A percentile compares a stretch with the other conserved stretches of the same genome.
Evolutionary conservation across 2,329 filamentous ascomycete genomes (phyloP).

Genomic region (Epichloe sylvatica): DNA sequence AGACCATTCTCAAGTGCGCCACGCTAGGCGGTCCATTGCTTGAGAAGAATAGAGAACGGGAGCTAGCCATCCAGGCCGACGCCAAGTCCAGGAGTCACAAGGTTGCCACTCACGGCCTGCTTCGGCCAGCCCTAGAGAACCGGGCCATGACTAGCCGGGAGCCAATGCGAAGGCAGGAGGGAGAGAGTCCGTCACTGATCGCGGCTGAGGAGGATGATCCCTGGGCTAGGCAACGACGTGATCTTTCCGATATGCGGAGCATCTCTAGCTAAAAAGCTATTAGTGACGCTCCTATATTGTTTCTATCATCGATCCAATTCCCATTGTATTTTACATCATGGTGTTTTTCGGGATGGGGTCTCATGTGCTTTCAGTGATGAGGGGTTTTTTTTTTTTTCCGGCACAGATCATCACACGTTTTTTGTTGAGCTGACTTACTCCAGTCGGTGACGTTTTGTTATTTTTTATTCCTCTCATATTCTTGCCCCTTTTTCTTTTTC

Average conservation of each 20-base stretch:
- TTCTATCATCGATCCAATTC: slow-evolving; percentile 4
- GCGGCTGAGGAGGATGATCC: slow-evolving; percentile 30
- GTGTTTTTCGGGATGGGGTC: slow-evolving; percentile 6
- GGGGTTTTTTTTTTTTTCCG: background rate
- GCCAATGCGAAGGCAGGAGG: slow-evolving; percentile 35
- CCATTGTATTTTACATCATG: slow-evolving; percentile 11
- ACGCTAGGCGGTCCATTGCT: slow-evolving; percentile 75
- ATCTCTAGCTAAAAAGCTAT: slow-evolving; percentile 17
- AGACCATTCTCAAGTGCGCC: slow-evolving; percentile 93
- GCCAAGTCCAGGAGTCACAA: slow-evolving; percentile 30
- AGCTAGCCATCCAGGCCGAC: slow-evolving; percentile 37
- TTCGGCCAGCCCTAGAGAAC: slow-evolving; percentile 33
- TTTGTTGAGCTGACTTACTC: background rate
- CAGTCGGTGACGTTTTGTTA: background rate
- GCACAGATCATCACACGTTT: background rate
- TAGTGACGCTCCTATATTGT: slow-evolving; percentile 2
- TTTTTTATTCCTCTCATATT: background rate
- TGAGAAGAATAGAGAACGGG: slow-evolving; percentile 57
- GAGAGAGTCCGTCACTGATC: slow-evolving; percentile 50
- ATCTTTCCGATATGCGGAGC: slow-evolving; percentile 25
- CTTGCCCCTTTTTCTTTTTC: background rate
- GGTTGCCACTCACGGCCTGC: slow-evolving; percentile 22
- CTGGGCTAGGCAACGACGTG: slow-evolving; percentile 36
- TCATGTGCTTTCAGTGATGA: background rate
- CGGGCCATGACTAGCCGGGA: slow-evolving; percentile 59